Base-by-base conservation (phyloP, 257 asterid species). In the Solanum bukasovii region DNA sequence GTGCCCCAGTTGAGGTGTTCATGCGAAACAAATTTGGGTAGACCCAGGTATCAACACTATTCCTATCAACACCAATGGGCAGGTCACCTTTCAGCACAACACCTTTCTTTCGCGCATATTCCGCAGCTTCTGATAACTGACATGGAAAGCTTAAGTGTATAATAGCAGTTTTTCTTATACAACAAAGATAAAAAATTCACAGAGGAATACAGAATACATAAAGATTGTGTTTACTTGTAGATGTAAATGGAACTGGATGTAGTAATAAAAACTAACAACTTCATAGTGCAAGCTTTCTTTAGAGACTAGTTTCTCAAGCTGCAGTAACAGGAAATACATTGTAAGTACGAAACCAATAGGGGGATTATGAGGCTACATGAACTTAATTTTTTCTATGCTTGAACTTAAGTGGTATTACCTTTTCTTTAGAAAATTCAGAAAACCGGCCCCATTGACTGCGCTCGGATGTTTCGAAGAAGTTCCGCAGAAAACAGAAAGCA, bases 1-100 rank as follows among this genome's bases (percentile, higher is more conserved):
- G 99, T 13, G 99, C 99, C 74, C 99, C 99, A 27, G 99, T 97
- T 21, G 99, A 93, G 88, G 99, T 95, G 93, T 93, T 94, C 99
- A 96, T 97, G 88, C 98, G 95, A 78, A 97, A 97, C 88, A 97
- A 94, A 90, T 90, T 94, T 29, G 99, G 99, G 86, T 95, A 90
- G 78, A 97, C 99, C 99, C 99, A 97, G 61, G 99, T 97, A 91
- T 97, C 99, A 85, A 97, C 99, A 73, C 99, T 96, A 88, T 94
- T 95, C 85, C 95, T 93, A 87, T 96, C 98, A 84, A 97, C 99
- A 73, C 99, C 99, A 35, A 97, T 97, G 13, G 99, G 99, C 88
- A 97, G 96, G 90, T 97, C 99, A 49, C 99, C 99, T 95, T 97
- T 97, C 88, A 97, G 90, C 81, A 97, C 92, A n/a, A 97, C 95